Evolutionary conservation across 345 rosid species (phyloP), one percentile per base, ranked within the genome.

Genomic region (Dovyalis caffra): DNA sequence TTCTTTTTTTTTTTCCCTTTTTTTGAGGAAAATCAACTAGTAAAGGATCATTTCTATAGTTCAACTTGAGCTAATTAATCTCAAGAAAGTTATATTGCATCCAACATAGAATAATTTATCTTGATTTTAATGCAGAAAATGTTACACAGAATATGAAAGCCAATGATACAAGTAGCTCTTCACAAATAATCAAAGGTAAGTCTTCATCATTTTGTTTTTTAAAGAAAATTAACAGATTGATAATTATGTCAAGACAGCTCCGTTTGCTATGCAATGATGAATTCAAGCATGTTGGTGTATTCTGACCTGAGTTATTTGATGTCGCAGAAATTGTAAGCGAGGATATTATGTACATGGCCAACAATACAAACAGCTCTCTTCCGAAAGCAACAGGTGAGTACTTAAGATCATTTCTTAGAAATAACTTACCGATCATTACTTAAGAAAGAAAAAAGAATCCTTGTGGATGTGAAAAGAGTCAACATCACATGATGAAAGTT

Each of bases 321-420:
- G 31, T 71, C 71, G 49, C 64, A 71, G 76, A 71, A 63, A 12
- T 38, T 43, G 3, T 12, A 29, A 23, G 1, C 26, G 43, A 69
- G 63, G 35, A 71, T 63, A 16, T 8, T 18, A n/a, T n/a, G n/a
- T 18, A 3, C 3, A 10, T 5, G 45, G 62, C 23, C 72, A 81
- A 76, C 64, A 77, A 77, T 53, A 78, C 78, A 43, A 77, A 76
- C 83, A 38, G 66, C 70, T 70, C 82, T 23, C 75, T 56, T 62
- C 40, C 43, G 29, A 3, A 11, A 20, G 29, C 33, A 56, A 29
- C n/a, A 11, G 57, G 79, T 61, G 16, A 43, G 78, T 43, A 10
- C 29, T 38, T 8, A 20, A 20, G 56, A 18, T 49, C 56, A 49
- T 49, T 49, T 49, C 56, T 49, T 20, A 49, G 56, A 49, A 49